Conservation (phyloP, 768 basidiomycete species). For the Gelatoporia subvermispora region DNA sequence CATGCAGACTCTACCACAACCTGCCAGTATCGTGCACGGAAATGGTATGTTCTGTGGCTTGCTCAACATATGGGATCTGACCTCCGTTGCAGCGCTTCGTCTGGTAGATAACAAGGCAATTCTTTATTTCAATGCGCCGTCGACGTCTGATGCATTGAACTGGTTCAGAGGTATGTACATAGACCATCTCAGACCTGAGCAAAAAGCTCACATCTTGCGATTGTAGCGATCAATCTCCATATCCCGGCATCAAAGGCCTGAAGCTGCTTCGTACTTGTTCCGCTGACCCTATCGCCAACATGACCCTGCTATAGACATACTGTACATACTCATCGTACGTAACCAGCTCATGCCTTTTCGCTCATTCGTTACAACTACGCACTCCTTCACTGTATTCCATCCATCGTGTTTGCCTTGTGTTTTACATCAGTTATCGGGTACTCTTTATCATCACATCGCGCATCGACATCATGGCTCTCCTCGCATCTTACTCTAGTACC, state of each 20-base stretch:
- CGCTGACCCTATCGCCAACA: neutral
- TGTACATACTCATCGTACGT: neutral
- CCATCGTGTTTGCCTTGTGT: conserved; percentile 3
- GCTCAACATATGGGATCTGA: neutral
- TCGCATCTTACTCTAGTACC: too few relatives aligned
- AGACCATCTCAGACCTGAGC: neutral
- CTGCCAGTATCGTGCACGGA: conserved; percentile 85
- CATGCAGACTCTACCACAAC: conserved; percentile 91
- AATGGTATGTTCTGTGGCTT: conserved; percentile 47
- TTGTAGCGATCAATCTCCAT: conserved; percentile 79
- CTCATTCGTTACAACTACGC: conserved; percentile 4
- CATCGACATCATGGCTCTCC: too few relatives aligned
- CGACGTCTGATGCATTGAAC: conserved; percentile 78
- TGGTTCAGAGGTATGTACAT: conserved; percentile 76
- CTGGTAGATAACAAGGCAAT: conserved; percentile 91
- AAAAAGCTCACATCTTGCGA: neutral
- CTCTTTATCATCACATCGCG: too few relatives aligned
- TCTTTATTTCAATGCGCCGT: conserved; percentile 81
- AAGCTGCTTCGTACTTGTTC: conserved; percentile 19
- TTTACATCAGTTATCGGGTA: neutral
- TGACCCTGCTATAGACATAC: neutral
- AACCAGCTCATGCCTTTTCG: too few relatives aligned
- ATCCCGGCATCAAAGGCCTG: conserved; percentile 79
- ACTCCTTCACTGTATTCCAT: conserved; percentile 9
- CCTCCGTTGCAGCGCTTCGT: conserved; percentile 54